Percentiles rank a stretch among this genome's conserved stretches.
phyloP scores from a whole-genome alignment of 2,329 filamentous ascomycete species.

The Stagonosporopsis rhizophila region DNA sequence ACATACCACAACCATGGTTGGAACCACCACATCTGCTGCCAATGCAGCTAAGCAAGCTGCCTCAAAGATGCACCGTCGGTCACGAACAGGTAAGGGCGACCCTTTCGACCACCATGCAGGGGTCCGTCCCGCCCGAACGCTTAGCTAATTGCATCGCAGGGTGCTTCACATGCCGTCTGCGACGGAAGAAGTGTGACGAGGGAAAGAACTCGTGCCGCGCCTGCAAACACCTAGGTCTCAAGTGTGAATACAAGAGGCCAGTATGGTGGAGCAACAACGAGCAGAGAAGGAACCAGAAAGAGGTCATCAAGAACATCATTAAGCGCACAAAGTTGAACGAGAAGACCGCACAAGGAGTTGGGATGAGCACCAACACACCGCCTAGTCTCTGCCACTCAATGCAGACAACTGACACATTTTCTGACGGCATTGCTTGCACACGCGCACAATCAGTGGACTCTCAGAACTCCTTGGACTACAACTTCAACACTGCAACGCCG shows the following conservation, averaged over 20 bases:
- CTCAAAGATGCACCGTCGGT: constrained; percentile 90
- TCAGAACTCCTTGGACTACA: constrained; percentile 69
- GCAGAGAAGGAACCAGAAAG: constrained; percentile 84
- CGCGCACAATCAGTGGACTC: constrained; percentile 82
- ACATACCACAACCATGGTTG: constrained; percentile 58
- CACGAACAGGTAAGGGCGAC: constrained; percentile 82
- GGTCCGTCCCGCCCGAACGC: constrained; percentile 42
- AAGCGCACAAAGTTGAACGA: constrained; percentile 95
- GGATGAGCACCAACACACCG: constrained; percentile 66
- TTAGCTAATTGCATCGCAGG: constrained; percentile 57
- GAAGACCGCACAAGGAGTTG: constrained; percentile 69
- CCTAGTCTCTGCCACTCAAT: constrained; percentile 83
- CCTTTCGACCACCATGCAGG: constrained; percentile 44
- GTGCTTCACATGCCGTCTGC: constrained; percentile 71
- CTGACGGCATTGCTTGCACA: constrained; percentile 72
- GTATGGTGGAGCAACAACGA: constrained; percentile 98
- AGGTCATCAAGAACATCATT: constrained; percentile 95
- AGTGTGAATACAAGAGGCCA: constrained; percentile 95
- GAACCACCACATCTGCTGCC: constrained; percentile 54
- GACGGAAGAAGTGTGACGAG: constrained; percentile 75
- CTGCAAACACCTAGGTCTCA: constrained; percentile 76
- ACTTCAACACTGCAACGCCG: constrained; percentile 69
- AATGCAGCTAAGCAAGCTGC: constrained; percentile 64
- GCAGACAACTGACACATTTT: constrained; percentile 80
- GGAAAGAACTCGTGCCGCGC: constrained; percentile 69